Evolutionary conservation across 257 asterid genomes (phyloP).

Genomic region (Nicotiana tomentosiformis): DNA sequence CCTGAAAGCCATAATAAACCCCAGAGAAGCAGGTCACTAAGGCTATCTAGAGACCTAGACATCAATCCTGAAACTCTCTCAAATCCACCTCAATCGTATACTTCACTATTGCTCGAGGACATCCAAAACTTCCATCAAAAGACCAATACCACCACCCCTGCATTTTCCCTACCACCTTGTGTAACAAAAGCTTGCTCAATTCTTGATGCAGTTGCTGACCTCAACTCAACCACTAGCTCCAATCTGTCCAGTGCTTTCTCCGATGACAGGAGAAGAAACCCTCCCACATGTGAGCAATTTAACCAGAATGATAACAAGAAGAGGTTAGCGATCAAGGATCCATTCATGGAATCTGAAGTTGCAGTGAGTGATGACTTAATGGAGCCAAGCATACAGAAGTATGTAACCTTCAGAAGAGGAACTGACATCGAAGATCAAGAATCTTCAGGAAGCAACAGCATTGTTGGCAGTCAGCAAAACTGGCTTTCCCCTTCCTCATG

Average conservation of each 20-base stretch:
- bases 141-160: constrained; percentile 27
- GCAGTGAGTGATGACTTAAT: constrained; percentile 54
- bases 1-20: constrained; percentile 33
- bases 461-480: constrained; percentile 45
- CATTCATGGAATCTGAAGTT: constrained; percentile 67
- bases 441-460: constrained; percentile 82
- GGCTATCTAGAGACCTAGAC: constrained; percentile 74
- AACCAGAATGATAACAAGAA: constrained; percentile 29
- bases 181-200: constrained; percentile 84
- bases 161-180: constrained; percentile 67
- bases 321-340: constrained; percentile 30
- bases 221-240: constrained; percentile 67
- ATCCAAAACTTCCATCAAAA: constrained; percentile 94
- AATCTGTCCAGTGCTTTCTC: constrained; percentile 29
- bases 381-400: constrained; percentile 81
- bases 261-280: constrained; percentile 34
- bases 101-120: constrained; percentile 80
- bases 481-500: constrained; percentile 56
- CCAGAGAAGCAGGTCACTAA: constrained; percentile 62
- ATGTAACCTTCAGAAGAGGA: constrained; percentile 81
- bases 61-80: constrained; percentile 48
- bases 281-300: constrained; percentile 22
- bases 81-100: constrained; percentile 57
- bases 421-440: constrained; percentile 62
- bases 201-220: constrained; percentile 95